phyloP scores from a whole-genome alignment of 805 yeast genomes.

The Kluyveromyces wickerhamii region DNA sequence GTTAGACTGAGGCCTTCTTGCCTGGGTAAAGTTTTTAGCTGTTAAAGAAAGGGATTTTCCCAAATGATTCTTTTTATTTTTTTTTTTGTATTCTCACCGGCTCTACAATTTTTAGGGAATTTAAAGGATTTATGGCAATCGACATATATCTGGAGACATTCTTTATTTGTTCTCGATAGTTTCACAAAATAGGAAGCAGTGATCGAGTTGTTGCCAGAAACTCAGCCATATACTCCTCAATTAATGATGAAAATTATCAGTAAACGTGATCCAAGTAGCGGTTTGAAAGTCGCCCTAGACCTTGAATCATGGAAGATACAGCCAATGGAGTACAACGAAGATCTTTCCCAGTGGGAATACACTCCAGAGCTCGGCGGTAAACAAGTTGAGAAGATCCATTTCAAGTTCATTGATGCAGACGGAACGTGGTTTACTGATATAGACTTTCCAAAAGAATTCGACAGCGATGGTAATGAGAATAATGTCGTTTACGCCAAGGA shows the following conservation, averaged over 20 bases:
- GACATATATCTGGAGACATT: too few relatives aligned
- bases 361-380: conserved; percentile 17
- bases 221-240: too few relatives aligned
- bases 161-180: conserved; percentile 32
- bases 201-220: too few relatives aligned
- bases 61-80: too few relatives aligned
- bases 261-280: conserved; percentile 1
- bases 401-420: conserved; percentile 24
- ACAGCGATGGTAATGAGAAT: conserved; percentile 32
- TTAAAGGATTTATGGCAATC: too few relatives aligned
- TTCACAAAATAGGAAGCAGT: conserved; percentile 30
- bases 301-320: neutral
- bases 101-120: conserved; percentile 13
- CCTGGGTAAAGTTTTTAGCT: too few relatives aligned
- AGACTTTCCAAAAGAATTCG: conserved; percentile 27
- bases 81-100: too few relatives aligned
- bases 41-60: too few relatives aligned
- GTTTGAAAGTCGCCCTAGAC: conserved; percentile 3
- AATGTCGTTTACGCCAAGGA: conserved; percentile 23
- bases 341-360: conserved; percentile 19
- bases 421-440: conserved; percentile 26
- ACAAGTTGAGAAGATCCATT: conserved; percentile 12
- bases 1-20: too few relatives aligned
- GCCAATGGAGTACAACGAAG: conserved; percentile 13
- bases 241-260: conserved; percentile 6